These are phyloP conservation scores for Sugiyamaella floridensis DNA, from an alignment of 805 yeast species.

Conservation along the genomic window DNA sequence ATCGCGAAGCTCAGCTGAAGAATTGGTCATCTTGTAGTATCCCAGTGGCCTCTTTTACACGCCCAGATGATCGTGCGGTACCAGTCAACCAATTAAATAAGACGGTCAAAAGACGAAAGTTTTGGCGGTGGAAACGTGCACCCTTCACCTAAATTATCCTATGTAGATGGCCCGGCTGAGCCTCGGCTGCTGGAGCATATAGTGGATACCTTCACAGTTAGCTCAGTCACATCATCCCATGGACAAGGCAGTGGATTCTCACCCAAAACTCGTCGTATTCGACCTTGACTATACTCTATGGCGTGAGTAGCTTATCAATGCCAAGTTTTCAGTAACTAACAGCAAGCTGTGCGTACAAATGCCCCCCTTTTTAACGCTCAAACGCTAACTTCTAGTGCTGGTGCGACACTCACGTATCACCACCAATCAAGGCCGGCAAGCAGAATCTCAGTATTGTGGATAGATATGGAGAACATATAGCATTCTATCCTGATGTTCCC, in stretches of 20 bases:
- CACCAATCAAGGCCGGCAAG: constrained; percentile 42
- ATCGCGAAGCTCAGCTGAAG: constrained; percentile 5
- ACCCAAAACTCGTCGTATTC: constrained; percentile 56
- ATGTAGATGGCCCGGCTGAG: neutral
- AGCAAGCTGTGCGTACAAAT: constrained; percentile 13
- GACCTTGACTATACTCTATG: constrained; percentile 73
- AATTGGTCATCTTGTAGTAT: neutral
- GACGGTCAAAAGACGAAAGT: too few relatives aligned
- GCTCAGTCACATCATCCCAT: neutral
- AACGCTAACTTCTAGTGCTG: constrained; percentile 38
- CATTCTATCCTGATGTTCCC: constrained; percentile 63
- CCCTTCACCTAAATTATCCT: neutral
- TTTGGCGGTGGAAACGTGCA: neutral
- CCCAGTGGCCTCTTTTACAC: too few relatives aligned
- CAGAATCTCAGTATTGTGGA: constrained; percentile 41
- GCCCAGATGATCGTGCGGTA: too few relatives aligned
- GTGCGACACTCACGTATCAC: constrained; percentile 68
- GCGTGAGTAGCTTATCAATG: constrained; percentile 40
- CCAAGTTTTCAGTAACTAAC: constrained; percentile 1
- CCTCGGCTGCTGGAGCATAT: too few relatives aligned
- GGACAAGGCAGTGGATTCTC: neutral
- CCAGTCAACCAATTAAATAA: too few relatives aligned
- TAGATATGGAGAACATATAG: constrained; percentile 45
- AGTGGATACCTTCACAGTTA: neutral
- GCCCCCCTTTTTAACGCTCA: neutral